These are phyloP conservation scores for Boeremia lycopersici DNA, from an alignment of 2,329 filamentous ascomycete species.

Conservation along the genomic window DNA sequence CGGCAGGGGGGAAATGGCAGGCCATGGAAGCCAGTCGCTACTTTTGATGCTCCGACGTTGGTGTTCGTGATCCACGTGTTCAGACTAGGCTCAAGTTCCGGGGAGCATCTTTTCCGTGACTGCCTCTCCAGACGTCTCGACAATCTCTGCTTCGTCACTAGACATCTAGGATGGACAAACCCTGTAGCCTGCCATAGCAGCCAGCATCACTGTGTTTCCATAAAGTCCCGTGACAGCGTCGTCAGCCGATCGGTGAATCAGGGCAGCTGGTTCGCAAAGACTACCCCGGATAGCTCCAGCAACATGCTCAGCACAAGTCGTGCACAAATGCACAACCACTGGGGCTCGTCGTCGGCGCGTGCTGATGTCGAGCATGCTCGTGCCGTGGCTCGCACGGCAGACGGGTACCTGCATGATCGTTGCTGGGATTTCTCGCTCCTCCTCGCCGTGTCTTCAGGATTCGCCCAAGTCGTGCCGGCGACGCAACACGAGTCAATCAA, in stretches of 20 bases:
- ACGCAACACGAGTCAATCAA: conserved; percentile 7
- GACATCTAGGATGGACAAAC: too few species aligned
- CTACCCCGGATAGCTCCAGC: not conserved
- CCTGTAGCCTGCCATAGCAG: too few species aligned
- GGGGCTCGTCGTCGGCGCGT: not conserved
- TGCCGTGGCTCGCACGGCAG: conserved; percentile 7
- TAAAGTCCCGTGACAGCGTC: too few species aligned
- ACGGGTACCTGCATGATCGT: conserved; percentile 21
- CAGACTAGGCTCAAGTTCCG: too few species aligned
- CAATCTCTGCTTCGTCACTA: too few species aligned
- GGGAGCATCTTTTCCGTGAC: too few species aligned
- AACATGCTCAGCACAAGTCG: not conserved
- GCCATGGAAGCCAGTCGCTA: not conserved
- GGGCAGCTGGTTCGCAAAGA: not conserved
- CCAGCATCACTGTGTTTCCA: too few species aligned
- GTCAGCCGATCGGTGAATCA: too few species aligned
- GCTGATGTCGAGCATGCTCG: not conserved
- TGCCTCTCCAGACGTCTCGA: too few species aligned
- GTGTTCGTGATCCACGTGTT: too few species aligned
- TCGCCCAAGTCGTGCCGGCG: not conserved
- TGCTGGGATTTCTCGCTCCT: conserved; percentile 6
- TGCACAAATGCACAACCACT: not conserved
- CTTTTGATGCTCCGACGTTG: not conserved
- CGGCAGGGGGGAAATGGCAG: not conserved
- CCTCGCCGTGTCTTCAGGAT: too few species aligned